Percentiles rank a stretch among this genome's conserved stretches.
Conservation (phyloP, 805 yeast species). For the Pichia scutulata region DNA sequence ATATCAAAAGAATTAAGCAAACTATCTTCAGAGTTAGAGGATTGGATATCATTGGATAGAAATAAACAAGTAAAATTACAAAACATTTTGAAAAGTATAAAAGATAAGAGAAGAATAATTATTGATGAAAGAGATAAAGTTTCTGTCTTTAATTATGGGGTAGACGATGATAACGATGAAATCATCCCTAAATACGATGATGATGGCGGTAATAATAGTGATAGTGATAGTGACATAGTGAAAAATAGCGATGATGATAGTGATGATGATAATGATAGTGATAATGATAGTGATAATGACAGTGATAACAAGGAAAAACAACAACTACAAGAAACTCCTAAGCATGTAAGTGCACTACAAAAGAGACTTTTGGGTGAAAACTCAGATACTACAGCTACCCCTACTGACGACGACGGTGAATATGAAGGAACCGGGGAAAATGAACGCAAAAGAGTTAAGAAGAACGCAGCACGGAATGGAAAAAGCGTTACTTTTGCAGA, state of each 20-base stretch:
- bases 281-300: background rate
- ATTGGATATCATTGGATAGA: slow-evolving; percentile 22
- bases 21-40: slow-evolving; percentile 24
- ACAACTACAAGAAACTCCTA: background rate
- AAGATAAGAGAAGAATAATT: slow-evolving; percentile 1
- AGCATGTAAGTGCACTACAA: background rate
- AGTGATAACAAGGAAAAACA: background rate
- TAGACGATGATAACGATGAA: slow-evolving; percentile 11
- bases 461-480: background rate
- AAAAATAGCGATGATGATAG: slow-evolving; percentile 1
- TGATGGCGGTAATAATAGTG: slow-evolving; percentile 8
- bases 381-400: background rate
- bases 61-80: slow-evolving; percentile 4
- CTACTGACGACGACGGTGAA: slow-evolving; percentile 9
- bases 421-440: background rate
- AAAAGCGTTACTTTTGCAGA: slow-evolving; percentile 3
- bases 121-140: slow-evolving; percentile 5
- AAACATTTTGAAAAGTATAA: background rate
- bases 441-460: background rate
- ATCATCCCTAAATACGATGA: slow-evolving; percentile 14
- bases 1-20: slow-evolving; percentile 22
- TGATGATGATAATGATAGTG: background rate
- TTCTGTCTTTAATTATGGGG: slow-evolving; percentile 1
- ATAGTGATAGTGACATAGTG: background rate
- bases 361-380: background rate